A percentile compares a stretch with the other conserved stretches of the same genome.
Evolutionary conservation across 805 yeast species (phyloP).

Genomic region (Kodamaea kakaduensis): DNA sequence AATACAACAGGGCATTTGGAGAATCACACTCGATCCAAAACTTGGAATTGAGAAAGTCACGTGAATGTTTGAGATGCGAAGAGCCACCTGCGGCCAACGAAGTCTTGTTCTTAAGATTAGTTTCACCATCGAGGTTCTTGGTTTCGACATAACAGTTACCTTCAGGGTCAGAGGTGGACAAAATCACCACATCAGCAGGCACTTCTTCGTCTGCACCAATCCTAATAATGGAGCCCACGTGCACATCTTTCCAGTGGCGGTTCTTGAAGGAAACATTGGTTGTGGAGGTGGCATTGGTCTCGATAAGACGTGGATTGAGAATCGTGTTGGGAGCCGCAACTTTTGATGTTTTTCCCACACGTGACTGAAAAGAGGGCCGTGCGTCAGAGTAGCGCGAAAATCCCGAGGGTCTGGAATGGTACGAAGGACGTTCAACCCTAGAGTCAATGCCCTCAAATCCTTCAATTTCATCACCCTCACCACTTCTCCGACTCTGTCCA

Average conservation of each 20-base stretch:
- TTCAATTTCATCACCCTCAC: too few species aligned
- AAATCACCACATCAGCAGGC: slow-evolving; percentile 67
- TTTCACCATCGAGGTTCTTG: slow-evolving; percentile 70
- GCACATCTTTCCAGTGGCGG: slow-evolving; percentile 61
- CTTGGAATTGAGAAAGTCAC: slow-evolving; percentile 53
- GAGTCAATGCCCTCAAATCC: too few species aligned
- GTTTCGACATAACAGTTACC: slow-evolving; percentile 76
- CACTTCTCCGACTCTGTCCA: too few species aligned
- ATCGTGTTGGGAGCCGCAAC: slow-evolving; percentile 16
- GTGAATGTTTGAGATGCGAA: slow-evolving; percentile 45
- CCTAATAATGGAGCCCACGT: slow-evolving; percentile 70
- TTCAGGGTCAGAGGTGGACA: slow-evolving; percentile 65
- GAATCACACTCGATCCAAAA: slow-evolving; percentile 68
- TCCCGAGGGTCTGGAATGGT: too few species aligned
- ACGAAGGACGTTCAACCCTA: too few species aligned
- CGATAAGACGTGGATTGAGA: slow-evolving; percentile 19
- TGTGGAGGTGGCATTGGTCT: slow-evolving; percentile 1
- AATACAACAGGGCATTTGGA: slow-evolving; percentile 62
- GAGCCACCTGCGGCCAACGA: slow-evolving; percentile 52
- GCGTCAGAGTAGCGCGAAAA: too few species aligned
- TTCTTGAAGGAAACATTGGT: slow-evolving; percentile 13
- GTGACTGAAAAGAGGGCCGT: too few species aligned
- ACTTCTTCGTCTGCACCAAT: slow-evolving; percentile 71
- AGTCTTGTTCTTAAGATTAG: slow-evolving; percentile 44
- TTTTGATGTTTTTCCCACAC: slow-evolving; percentile 3